Conservation (phyloP, 1,284 basidiomycete species). For the Coriolopsis trogii region DNA sequence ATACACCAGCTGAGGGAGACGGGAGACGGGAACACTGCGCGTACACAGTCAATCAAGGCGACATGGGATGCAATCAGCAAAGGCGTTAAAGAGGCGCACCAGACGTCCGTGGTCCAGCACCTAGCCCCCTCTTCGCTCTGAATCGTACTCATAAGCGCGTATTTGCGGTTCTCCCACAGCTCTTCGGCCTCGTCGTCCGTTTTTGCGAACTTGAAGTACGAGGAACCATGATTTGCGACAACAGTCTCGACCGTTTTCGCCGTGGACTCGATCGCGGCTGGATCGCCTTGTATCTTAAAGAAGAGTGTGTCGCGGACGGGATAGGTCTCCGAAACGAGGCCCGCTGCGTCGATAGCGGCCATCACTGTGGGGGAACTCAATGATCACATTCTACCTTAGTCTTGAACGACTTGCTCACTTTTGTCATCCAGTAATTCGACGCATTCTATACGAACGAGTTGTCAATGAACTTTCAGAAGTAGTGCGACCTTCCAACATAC, state of each 20-base stretch:
- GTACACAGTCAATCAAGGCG: constrained; percentile 1
- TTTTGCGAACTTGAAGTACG: constrained; percentile 74
- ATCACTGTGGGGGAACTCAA: constrained; percentile 82
- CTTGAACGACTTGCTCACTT: too few species aligned
- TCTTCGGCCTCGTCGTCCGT: constrained; percentile 79
- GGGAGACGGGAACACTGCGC: constrained; percentile 79
- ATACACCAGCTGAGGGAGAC: constrained; percentile 64
- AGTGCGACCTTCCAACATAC: constrained; percentile 50
- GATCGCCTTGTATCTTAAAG: constrained; percentile 52
- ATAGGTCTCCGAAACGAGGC: constrained; percentile 60
- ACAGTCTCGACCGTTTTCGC: constrained; percentile 63
- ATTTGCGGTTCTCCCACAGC: constrained; percentile 89
- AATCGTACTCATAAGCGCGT: constrained; percentile 77
- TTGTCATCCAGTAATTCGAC: constrained; percentile 77
- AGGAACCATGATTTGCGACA: constrained; percentile 68
- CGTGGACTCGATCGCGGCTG: constrained; percentile 62
- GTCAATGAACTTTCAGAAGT: constrained; percentile 5
- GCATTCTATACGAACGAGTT: constrained; percentile 44
- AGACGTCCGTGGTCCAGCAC: constrained; percentile 90
- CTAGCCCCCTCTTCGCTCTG: constrained; percentile 59
- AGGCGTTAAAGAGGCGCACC: constrained; percentile 43
- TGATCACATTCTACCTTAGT: constrained; percentile 91
- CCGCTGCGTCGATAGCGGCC: constrained; percentile 73
- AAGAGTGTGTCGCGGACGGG: constrained; percentile 77
- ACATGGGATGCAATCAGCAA: background rate